These are phyloP conservation scores for Saposhnikovia divaricata DNA, from an alignment of 129 eudicot genomes.

Conservation along the genomic window DNA sequence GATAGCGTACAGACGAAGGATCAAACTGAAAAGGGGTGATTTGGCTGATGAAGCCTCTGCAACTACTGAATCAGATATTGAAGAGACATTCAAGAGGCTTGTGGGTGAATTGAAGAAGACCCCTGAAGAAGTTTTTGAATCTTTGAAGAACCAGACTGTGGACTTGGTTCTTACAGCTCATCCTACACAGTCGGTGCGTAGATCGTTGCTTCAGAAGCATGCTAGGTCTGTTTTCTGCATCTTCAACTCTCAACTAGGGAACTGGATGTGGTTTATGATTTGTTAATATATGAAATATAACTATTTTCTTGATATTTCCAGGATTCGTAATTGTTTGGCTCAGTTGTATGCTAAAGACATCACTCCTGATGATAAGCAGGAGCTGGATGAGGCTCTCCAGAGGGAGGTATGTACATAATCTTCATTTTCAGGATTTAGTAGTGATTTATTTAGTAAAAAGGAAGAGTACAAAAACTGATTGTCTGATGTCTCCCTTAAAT, in stretches of 20 bases:
- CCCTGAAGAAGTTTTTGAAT: constrained; percentile 61
- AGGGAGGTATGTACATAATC: constrained; percentile 51
- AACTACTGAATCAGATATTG: constrained; percentile 66
- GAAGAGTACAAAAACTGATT: neutral
- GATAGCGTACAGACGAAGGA: constrained; percentile 56
- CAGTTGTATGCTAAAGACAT: constrained; percentile 79
- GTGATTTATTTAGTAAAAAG: neutral
- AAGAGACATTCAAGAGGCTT: constrained; percentile 68
- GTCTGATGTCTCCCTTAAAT: neutral
- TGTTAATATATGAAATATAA: neutral
- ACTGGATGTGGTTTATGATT: neutral
- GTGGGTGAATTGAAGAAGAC: constrained; percentile 56
- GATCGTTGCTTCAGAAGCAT: constrained; percentile 83
- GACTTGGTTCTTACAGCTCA: constrained; percentile 80
- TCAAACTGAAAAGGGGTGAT: constrained; percentile 59
- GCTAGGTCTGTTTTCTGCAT: constrained; percentile 40
- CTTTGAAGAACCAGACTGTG: constrained; percentile 78
- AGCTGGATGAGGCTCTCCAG: constrained; percentile 82
- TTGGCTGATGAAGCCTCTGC: constrained; percentile 71
- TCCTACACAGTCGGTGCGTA: constrained; percentile 79
- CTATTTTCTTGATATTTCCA: constrained; percentile 14
- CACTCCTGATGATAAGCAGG: constrained; percentile 82
- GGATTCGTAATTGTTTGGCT: constrained; percentile 70
- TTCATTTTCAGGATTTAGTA: neutral
- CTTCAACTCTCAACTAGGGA: neutral